A percentile compares a stretch with the other conserved stretches of the same genome.
These are phyloP conservation scores for Detonula confervacea DNA, from an alignment of 352 stramenopile species.

Conservation along the genomic window DNA sequence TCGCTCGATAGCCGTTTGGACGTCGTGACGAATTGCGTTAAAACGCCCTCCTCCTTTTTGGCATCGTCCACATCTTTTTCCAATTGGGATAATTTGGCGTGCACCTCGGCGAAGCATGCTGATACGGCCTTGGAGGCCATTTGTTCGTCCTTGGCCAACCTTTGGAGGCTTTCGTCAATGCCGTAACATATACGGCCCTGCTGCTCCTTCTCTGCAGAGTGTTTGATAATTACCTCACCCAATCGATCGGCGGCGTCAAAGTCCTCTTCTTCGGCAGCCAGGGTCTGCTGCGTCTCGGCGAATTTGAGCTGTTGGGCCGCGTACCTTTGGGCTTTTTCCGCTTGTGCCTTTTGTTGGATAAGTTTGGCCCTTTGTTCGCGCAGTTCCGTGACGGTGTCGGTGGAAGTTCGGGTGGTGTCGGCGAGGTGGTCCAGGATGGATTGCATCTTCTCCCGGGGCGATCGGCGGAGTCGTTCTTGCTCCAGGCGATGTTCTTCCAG, in stretches of 20 bases:
- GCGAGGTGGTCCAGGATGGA: slow-evolving; percentile 54
- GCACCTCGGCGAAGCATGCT: slow-evolving; percentile 63
- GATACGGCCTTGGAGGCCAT: slow-evolving; percentile 55
- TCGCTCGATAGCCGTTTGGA: slow-evolving; percentile 74
- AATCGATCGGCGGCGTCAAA: slow-evolving; percentile 82
- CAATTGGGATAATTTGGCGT: slow-evolving; percentile 61
- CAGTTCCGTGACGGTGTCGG: slow-evolving; percentile 57
- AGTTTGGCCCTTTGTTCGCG: slow-evolving; percentile 56
- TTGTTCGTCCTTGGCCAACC: slow-evolving; percentile 61
- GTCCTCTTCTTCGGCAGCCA: slow-evolving; percentile 80
- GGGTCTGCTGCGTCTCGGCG: slow-evolving; percentile 64
- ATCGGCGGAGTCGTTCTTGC: slow-evolving; percentile 17
- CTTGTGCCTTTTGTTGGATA: slow-evolving; percentile 54
- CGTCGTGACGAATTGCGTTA: slow-evolving; percentile 69
- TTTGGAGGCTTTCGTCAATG: slow-evolving; percentile 55
- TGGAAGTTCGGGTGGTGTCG: slow-evolving; percentile 43
- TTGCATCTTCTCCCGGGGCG: slow-evolving; percentile 50
- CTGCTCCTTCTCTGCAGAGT: slow-evolving; percentile 66
- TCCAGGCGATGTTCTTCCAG: slow-evolving; percentile 34
- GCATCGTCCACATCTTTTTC: slow-evolving; percentile 56
- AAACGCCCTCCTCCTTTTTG: slow-evolving; percentile 48
- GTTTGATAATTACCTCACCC: slow-evolving; percentile 60
- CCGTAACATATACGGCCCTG: slow-evolving; percentile 54
- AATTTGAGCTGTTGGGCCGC: slow-evolving; percentile 64
- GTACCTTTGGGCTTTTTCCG: slow-evolving; percentile 66